Evolutionary conservation across 345 rosid species (phyloP).

Genomic region (Moricandia arvensis): DNA sequence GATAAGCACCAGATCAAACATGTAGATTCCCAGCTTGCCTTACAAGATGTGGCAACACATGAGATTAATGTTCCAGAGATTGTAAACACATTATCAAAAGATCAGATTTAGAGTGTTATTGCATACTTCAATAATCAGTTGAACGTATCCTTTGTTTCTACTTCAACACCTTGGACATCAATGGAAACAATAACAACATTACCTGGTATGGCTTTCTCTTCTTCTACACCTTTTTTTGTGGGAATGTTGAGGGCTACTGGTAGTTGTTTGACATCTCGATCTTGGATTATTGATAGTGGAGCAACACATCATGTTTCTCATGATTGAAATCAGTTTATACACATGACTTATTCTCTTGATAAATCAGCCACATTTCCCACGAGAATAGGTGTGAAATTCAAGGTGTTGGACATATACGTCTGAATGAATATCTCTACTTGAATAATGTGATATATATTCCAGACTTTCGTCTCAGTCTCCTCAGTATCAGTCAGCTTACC

Average conservation of each 20-base stretch:
- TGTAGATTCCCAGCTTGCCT: neutral
- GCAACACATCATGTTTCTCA: neutral
- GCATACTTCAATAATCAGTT: neutral
- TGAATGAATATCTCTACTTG: neutral
- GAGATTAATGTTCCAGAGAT: neutral
- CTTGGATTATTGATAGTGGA: neutral
- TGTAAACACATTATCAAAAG: neutral
- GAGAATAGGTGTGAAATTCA: neutral
- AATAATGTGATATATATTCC: neutral
- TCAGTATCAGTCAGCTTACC: neutral
- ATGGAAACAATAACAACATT: neutral
- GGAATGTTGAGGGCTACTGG: neutral
- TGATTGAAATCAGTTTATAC: neutral
- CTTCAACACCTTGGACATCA: neutral
- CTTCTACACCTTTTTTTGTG: neutral
- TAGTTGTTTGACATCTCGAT: neutral
- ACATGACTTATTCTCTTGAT: neutral
- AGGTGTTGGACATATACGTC: neutral
- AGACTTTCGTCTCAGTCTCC: neutral
- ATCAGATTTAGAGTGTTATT: neutral
- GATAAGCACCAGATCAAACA: neutral
- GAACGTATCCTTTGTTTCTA: neutral
- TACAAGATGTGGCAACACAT: neutral
- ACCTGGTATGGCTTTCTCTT: neutral
- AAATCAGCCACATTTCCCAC: neutral